Base-by-base conservation (phyloP, 192 early-diverging fungal genomes). In the Paraglomus brasilianum region DNA sequence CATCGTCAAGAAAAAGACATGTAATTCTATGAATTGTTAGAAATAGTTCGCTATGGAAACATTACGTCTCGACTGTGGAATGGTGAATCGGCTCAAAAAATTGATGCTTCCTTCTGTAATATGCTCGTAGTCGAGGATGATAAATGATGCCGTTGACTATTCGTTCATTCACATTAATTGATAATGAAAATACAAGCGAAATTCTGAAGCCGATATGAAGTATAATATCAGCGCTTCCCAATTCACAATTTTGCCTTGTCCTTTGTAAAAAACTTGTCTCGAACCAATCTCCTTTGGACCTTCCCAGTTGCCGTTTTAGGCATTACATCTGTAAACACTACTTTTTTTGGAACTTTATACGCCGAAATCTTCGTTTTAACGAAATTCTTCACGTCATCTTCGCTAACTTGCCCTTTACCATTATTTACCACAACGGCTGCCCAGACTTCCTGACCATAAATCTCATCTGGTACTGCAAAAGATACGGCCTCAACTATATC, bases 371-470 rank as follows among this genome's bases (percentile, higher is more conserved):
- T 78, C 14, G 76, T 73, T n/a, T 13, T 59, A 72, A 78, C 81
- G 72, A 80, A 89, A 51, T 68, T 48, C 39, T 72, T 66, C 46
- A 91, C 63, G 17, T 83, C 78, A 49, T 79, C 78, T 44, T 85
- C 86, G 7, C 84, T 85, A 17, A 87, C 55, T 64, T 67, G 66
- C 6, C n/a, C 44, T 38, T 72, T 72, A 4, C n/a, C 51, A 9
- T 51, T 41, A 19, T 72, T 72, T 41, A 87, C 77, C 17, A 91
- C 84, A 24, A 92, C 83, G 0, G 88, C 84, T 1, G 87, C 89
- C 74, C 92, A 87, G 38, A 94, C 87, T 66, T 92, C 92, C 74
- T 92, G 91, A 43, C 91, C 91, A 64, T 91, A 92, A 75, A 90
- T 86, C n/a, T 86, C 77, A 76, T 88, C 85, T 0, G 81, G 72